Conservation (phyloP, 2,329 filamentous ascomycete genomes). For the Alternaria infectoria region DNA sequence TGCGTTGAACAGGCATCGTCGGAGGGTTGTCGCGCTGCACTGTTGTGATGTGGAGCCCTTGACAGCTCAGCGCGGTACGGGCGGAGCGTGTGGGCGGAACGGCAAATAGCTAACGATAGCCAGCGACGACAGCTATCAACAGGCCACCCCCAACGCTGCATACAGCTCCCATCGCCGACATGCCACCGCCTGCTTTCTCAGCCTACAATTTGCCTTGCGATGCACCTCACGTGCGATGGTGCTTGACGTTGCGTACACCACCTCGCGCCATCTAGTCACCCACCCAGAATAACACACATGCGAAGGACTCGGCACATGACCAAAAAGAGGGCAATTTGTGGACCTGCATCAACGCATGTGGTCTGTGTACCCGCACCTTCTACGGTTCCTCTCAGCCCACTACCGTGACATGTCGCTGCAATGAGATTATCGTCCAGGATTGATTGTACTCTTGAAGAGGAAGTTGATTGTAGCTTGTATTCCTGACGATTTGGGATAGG, state of each 20-base stretch:
- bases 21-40: conserved; percentile 6
- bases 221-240: conserved; percentile 1
- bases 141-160: too few species aligned
- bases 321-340: not conserved
- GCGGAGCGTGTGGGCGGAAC: not conserved
- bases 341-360: not conserved
- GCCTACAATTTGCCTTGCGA: not conserved
- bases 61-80: not conserved
- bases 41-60: conserved; percentile 1
- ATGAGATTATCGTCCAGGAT: too few species aligned
- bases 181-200: not conserved
- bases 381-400: not conserved
- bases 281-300: too few species aligned
- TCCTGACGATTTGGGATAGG: not conserved
- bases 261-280: not conserved
- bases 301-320: too few species aligned
- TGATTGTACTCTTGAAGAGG: not conserved
- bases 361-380: not conserved
- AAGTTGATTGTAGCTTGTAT: not conserved
- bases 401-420: not conserved
- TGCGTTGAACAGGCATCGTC: conserved; percentile 12
- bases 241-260: not conserved
- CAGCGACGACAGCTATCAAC: not conserved
- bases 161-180: not conserved
- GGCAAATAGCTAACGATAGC: not conserved